phyloP scores from a whole-genome alignment of 2,329 filamentous ascomycete species.

The Aspergillus ustus region DNA sequence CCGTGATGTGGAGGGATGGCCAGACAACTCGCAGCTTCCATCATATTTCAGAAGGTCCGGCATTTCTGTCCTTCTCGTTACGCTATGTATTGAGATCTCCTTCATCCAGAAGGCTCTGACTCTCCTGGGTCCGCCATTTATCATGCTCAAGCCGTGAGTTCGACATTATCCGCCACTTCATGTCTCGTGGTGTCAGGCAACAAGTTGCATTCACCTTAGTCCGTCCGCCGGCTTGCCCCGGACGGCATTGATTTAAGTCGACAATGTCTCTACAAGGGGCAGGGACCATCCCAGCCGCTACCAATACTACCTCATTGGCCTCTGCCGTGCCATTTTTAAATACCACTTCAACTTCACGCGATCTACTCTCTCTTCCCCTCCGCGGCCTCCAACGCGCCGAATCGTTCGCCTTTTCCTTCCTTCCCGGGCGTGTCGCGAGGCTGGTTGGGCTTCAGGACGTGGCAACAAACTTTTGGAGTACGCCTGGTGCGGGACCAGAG shows the following conservation, averaged over 20 bases:
- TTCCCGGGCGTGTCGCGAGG: constrained; percentile 40
- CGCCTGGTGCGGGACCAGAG: constrained; percentile 27
- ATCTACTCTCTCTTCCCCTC: constrained; percentile 42
- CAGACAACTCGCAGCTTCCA: constrained; percentile 3
- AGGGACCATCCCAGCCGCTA: constrained; percentile 26
- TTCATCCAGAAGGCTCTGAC: neutral
- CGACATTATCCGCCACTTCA: constrained; percentile 2
- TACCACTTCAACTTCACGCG: constrained; percentile 35
- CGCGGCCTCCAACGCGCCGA: constrained; percentile 44
- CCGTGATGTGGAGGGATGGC: constrained; percentile 5
- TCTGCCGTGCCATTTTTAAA: constrained; percentile 28
- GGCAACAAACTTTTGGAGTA: constrained; percentile 29
- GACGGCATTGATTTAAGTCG: neutral
- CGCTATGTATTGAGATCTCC: constrained; percentile 2
- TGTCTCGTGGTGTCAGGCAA: neutral
- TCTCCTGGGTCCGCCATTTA: constrained; percentile 4
- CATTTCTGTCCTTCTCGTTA: neutral
- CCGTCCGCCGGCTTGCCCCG: neutral
- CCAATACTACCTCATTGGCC: constrained; percentile 22
- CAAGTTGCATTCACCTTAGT: neutral
- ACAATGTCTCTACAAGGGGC: constrained; percentile 32
- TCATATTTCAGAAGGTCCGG: neutral
- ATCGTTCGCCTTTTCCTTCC: constrained; percentile 38
- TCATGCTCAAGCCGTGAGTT: constrained; percentile 12
- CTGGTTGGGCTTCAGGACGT: constrained; percentile 35